Percentiles rank a stretch among this genome's conserved stretches.
These are phyloP conservation scores for Aureobasidium sp. DNA, from an alignment of 2,329 filamentous ascomycete species.

Conservation along the genomic window DNA sequence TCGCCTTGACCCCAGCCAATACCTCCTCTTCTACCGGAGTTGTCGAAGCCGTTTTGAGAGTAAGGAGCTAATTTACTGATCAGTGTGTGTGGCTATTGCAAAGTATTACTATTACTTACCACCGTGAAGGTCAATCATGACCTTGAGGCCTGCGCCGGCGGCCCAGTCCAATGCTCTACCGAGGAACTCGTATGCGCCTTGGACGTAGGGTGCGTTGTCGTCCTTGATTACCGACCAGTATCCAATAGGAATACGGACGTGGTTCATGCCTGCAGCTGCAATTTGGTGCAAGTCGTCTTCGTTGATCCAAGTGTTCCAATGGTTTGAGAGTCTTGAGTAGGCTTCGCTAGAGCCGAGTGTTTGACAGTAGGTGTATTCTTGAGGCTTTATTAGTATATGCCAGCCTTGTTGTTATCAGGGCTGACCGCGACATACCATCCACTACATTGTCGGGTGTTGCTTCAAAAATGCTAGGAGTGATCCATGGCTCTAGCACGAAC, in stretches of 20 bases:
- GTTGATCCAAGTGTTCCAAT: conserved; percentile 54
- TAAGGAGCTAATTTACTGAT: conserved; percentile 40
- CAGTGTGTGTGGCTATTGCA: background rate
- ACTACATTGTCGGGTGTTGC: conserved; percentile 40
- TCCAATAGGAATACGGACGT: conserved; percentile 58
- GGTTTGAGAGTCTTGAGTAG: conserved; percentile 40
- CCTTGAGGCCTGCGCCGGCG: conserved; percentile 49
- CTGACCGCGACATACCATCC: conserved; percentile 39
- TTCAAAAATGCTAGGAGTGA: conserved; percentile 55
- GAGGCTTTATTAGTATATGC: conserved; percentile 1
- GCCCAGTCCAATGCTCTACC: conserved; percentile 55
- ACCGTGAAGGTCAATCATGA: conserved; percentile 62
- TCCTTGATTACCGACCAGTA: conserved; percentile 54
- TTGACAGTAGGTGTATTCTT: conserved; percentile 45
- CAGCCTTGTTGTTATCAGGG: background rate
- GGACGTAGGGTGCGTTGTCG: conserved; percentile 53
- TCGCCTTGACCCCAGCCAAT: conserved; percentile 42
- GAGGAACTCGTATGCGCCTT: conserved; percentile 53
- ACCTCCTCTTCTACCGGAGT: conserved; percentile 48
- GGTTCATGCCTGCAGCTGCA: conserved; percentile 51
- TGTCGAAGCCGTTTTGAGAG: conserved; percentile 63
- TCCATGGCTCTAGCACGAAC: conserved; percentile 54
- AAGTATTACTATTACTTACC: conserved; percentile 36
- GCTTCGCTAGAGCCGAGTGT: conserved; percentile 45
- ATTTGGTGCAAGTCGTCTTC: conserved; percentile 51